Conservation (phyloP, 345 rosid genomes). For the Salix suchowensis region DNA sequence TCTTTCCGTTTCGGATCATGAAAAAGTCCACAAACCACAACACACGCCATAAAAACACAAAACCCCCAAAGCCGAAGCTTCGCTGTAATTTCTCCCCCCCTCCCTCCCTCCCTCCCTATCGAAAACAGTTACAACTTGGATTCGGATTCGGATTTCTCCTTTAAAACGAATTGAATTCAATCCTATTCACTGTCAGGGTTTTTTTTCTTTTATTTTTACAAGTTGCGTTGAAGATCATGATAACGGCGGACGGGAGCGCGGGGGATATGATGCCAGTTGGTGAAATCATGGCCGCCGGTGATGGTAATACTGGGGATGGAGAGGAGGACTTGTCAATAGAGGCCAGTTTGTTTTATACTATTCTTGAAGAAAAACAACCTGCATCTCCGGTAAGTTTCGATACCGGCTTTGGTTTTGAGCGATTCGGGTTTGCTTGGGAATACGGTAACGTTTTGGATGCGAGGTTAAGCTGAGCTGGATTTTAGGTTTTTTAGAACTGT, state of each 20-base stretch:
- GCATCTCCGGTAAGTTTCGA: constrained; percentile 7
- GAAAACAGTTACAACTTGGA: not conserved
- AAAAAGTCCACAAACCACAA: not conserved
- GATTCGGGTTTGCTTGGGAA: not conserved
- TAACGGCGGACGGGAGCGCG: constrained; percentile 8
- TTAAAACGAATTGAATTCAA: not conserved
- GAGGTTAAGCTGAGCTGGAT: not conserved
- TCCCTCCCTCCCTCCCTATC: not conserved
- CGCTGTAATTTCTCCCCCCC: not conserved
- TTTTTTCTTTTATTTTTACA: too few relatives aligned
- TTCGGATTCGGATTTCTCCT: not conserved
- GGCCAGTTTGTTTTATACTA: not conserved
- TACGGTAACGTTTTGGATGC: not conserved
- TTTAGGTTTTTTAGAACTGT: not conserved
- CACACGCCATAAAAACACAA: not conserved
- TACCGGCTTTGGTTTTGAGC: not conserved
- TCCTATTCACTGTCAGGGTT: not conserved
- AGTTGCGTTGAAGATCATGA: not conserved
- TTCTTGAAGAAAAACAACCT: constrained; percentile 15
- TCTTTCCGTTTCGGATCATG: not conserved
- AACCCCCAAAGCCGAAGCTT: not conserved
- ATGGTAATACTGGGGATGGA: not conserved
- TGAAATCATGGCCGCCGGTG: not conserved
- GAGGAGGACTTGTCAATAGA: constrained; percentile 16
- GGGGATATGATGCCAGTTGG: not conserved